Conservation (phyloP, 2,329 filamentous ascomycete species). For the Pleoardoris graminearum region DNA sequence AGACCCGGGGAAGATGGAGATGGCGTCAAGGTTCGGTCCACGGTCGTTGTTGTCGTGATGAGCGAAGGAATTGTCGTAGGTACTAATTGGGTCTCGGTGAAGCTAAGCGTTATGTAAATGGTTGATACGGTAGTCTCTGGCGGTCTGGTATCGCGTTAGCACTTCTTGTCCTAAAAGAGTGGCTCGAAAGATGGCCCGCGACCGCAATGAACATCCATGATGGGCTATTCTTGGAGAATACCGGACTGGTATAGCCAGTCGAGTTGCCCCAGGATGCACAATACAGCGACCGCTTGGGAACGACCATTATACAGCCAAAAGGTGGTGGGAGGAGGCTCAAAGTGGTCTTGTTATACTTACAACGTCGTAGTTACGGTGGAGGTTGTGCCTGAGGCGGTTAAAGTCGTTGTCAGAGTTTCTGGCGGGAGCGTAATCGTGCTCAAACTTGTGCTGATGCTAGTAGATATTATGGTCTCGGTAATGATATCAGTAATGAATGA, state of each 20-base stretch:
- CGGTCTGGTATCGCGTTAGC: slow-evolving; percentile 11
- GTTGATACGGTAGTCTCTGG: slow-evolving; percentile 28
- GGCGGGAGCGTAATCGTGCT: slow-evolving; percentile 19
- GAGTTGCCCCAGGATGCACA: no score
- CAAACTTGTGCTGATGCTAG: slow-evolving; percentile 21
- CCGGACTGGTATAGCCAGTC: no score
- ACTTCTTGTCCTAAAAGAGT: neutral
- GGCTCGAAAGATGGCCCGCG: no score
- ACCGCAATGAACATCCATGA: no score
- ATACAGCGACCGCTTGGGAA: no score
- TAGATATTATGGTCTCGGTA: slow-evolving; percentile 17
- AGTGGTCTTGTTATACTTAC: neutral
- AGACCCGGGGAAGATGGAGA: neutral
- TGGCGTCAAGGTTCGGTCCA: slow-evolving; percentile 24
- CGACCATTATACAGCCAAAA: no score
- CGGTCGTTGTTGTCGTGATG: slow-evolving; percentile 4
- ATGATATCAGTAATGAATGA: neutral
- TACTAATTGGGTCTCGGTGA: slow-evolving; percentile 16
- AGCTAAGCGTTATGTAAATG: slow-evolving; percentile 27
- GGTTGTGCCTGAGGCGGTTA: slow-evolving; percentile 18
- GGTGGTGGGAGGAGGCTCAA: no score
- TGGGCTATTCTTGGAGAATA: no score
- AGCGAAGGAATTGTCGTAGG: slow-evolving; percentile 24
- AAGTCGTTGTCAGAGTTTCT: slow-evolving; percentile 3
- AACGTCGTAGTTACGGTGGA: slow-evolving; percentile 30